phyloP scores from a whole-genome alignment of 768 basidiomycete genomes.

The Boletus sp. region DNA sequence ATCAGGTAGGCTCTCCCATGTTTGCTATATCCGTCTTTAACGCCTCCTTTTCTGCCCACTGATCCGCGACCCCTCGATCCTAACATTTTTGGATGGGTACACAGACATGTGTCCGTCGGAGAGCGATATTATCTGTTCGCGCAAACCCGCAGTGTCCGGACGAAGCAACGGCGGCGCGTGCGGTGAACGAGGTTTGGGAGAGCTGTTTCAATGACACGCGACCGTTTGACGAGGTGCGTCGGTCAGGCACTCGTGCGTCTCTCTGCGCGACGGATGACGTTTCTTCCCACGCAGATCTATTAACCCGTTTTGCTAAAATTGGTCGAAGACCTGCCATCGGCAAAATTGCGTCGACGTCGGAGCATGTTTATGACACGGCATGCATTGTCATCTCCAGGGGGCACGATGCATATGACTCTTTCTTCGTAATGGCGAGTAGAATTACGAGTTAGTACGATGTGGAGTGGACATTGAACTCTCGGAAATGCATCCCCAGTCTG shows the following conservation, averaged over 20 bases:
- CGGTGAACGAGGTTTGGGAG: constrained; percentile 96
- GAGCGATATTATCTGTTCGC: constrained; percentile 79
- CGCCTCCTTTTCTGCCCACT: not conserved
- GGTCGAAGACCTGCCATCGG: not conserved
- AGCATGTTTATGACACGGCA: too few species aligned
- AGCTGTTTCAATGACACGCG: constrained; percentile 94
- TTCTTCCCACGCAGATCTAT: constrained; percentile 33
- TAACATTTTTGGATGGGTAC: constrained; percentile 7
- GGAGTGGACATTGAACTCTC: constrained; percentile 16
- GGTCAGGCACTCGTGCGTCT: not conserved
- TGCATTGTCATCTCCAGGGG: constrained; percentile 9
- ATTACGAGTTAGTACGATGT: constrained; percentile 1
- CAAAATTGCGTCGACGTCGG: not conserved
- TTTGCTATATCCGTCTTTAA: constrained; percentile 11
- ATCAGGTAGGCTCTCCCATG: constrained; percentile 62
- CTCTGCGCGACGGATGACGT: not conserved
- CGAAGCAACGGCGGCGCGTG: constrained; percentile 74
- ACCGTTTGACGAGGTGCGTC: constrained; percentile 90
- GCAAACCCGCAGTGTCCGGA: constrained; percentile 81
- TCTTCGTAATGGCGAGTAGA: not conserved
- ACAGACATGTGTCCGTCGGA: constrained; percentile 86
- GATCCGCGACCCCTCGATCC: constrained; percentile 1
- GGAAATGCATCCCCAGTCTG: constrained; percentile 6
- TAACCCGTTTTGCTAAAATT: constrained; percentile 15
- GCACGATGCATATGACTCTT: not conserved